Evolutionary conservation across 78 protist species (phyloP).

Genomic region (Emiliania huxleyi): DNA sequence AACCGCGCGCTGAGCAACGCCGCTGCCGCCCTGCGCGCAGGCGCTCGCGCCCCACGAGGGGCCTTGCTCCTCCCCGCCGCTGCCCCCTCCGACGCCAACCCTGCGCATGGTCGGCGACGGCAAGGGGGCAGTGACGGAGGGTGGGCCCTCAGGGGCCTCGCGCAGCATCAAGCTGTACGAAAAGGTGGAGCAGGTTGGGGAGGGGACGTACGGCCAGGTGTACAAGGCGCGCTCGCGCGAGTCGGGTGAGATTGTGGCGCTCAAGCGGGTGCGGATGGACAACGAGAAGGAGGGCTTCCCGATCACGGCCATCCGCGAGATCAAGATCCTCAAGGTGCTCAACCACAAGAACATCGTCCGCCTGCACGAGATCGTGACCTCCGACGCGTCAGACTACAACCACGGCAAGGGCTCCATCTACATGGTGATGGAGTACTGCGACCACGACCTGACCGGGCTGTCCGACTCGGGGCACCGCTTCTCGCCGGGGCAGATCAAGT

Average conservation of each 20-base stretch:
- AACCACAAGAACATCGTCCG: conserved; percentile 75
- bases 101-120: too few species aligned
- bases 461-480: conserved; percentile 53
- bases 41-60: too few species aligned
- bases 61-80: too few species aligned
- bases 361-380: conserved; percentile 54
- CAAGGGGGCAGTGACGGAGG: too few species aligned
- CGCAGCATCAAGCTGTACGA: not conserved
- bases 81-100: too few species aligned
- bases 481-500: conserved; percentile 71
- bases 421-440: conserved; percentile 87
- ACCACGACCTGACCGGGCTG: conserved; percentile 81
- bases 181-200: conserved; percentile 39
- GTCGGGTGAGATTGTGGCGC: conserved; percentile 80
- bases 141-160: too few species aligned
- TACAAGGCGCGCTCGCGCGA: conserved; percentile 62
- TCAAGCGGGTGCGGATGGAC: conserved; percentile 83
- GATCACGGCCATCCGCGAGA: conserved; percentile 93
- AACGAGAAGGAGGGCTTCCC: conserved; percentile 92
- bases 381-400: conserved; percentile 18
- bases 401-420: conserved; percentile 54
- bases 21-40: too few species aligned
- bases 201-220: conserved; percentile 67
- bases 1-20: too few species aligned
- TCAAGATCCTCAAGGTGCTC: conserved; percentile 75